These are phyloP conservation scores for Echinochloa phyllopogon DNA, from an alignment of 176 grass and related monocot species.

Conservation along the genomic window DNA sequence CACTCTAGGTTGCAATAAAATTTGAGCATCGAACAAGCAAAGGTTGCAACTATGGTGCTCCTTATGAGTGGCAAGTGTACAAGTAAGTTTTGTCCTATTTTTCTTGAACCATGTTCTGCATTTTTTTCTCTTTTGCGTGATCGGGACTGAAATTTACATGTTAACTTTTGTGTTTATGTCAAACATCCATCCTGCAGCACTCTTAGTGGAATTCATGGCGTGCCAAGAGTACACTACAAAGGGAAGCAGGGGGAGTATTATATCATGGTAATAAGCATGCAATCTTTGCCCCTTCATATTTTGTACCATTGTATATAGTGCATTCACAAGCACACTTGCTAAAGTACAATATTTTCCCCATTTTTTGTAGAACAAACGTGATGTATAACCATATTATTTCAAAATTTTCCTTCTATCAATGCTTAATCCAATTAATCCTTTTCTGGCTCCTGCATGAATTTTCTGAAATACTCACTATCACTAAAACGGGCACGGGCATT, in stretches of 20 bases:
- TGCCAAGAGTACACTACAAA: slow-evolving; percentile 94
- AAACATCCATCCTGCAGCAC: slow-evolving; percentile 68
- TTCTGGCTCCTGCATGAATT: neutral
- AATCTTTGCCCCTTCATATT: neutral
- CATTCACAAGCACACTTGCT: neutral
- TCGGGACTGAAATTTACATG: slow-evolving; percentile 32
- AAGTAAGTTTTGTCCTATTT: slow-evolving; percentile 58
- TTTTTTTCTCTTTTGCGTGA: neutral
- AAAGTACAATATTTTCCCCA: neutral
- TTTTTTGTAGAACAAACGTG: neutral
- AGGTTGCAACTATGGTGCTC: slow-evolving; percentile 84
- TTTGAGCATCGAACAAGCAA: slow-evolving; percentile 95
- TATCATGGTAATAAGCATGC: slow-evolving; percentile 72
- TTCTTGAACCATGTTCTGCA: slow-evolving; percentile 3
- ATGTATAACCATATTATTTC: neutral
- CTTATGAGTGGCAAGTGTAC: slow-evolving; percentile 97
- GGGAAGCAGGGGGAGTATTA: slow-evolving; percentile 86
- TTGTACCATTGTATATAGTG: neutral
- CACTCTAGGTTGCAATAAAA: slow-evolving; percentile 80
- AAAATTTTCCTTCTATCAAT: neutral
- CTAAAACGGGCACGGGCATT: neutral
- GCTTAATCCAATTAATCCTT: neutral
- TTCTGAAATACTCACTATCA: neutral
- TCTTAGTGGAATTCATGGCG: slow-evolving; percentile 89
- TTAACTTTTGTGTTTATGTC: slow-evolving; percentile 39